A percentile compares a stretch with the other conserved stretches of the same genome.
Conservation (phyloP, 2,329 filamentous ascomycete genomes). For the Cladosporium sp. region DNA sequence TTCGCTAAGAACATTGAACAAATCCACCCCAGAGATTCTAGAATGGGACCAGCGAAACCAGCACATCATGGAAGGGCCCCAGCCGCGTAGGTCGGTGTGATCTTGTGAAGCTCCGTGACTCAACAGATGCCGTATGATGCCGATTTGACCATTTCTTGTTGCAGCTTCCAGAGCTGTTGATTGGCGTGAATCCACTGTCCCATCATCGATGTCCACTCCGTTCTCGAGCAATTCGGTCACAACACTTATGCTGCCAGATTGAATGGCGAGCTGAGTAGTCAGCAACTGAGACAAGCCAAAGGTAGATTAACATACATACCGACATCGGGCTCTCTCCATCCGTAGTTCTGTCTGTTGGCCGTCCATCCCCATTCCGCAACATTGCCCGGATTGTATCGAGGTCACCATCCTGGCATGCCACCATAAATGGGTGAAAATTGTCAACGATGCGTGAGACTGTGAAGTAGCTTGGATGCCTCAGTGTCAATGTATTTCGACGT, state of each 20-base stretch:
- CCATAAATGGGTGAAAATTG: background rate
- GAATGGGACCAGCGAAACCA: background rate
- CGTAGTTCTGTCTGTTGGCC: background rate
- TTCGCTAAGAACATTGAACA: background rate
- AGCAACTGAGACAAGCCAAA: background rate
- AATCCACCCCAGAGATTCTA: background rate
- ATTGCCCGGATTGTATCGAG: background rate
- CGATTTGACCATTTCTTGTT: constrained; percentile 1
- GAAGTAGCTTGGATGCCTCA: background rate
- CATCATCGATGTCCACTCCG: constrained; percentile 18
- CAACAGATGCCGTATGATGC: background rate
- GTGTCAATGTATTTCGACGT: background rate
- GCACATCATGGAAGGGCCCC: background rate
- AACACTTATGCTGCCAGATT: background rate
- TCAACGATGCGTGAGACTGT: background rate
- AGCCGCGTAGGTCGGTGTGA: background rate
- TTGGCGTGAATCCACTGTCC: constrained; percentile 20
- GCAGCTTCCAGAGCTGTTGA: constrained; percentile 19
- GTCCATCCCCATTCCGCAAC: background rate
- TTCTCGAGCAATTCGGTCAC: constrained; percentile 17
- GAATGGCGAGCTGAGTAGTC: background rate
- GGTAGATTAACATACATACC: background rate
- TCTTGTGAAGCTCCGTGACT: background rate
- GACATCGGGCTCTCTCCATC: background rate
- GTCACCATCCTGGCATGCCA: background rate